Conservation (phyloP, 345 rosid genomes). For the Toxicodendron radicans region DNA sequence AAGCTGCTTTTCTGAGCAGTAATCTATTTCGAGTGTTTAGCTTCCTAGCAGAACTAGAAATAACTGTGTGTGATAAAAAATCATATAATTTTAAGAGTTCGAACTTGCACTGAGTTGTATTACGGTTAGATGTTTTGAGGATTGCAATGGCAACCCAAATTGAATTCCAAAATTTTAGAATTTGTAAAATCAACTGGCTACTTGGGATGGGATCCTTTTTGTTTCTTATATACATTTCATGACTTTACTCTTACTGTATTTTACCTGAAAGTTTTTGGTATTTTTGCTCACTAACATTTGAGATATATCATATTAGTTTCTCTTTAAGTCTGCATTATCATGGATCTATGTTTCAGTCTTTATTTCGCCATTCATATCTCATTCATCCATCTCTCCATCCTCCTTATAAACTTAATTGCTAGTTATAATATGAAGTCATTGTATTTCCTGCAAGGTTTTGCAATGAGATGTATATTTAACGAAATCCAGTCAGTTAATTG, state of each 20-base stretch:
- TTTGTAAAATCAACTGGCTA: not conserved
- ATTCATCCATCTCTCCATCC: not conserved
- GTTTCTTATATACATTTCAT: not conserved
- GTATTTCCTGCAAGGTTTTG: not conserved
- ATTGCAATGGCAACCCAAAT: too few species aligned
- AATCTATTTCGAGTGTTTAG: not conserved
- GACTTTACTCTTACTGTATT: not conserved
- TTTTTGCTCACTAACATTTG: not conserved
- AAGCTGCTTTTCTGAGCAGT: not conserved
- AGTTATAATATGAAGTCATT: not conserved
- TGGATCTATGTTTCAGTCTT: not conserved
- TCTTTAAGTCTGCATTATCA: not conserved
- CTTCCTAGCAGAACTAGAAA: not conserved
- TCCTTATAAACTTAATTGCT: not conserved
- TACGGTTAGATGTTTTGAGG: too few species aligned
- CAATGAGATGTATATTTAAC: too few species aligned
- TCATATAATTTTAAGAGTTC: not conserved
- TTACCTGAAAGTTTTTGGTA: not conserved
- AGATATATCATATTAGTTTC: not conserved
- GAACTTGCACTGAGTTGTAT: too few species aligned
- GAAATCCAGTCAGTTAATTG: not conserved
- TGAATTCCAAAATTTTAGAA: not conserved
- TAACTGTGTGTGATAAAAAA: not conserved
- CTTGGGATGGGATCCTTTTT: not conserved
- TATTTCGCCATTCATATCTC: not conserved